Percentiles rank a stretch among this genome's conserved stretches.
phyloP scores from a whole-genome alignment of 2,329 filamentous ascomycete species.

The Trichoderma sp. region DNA sequence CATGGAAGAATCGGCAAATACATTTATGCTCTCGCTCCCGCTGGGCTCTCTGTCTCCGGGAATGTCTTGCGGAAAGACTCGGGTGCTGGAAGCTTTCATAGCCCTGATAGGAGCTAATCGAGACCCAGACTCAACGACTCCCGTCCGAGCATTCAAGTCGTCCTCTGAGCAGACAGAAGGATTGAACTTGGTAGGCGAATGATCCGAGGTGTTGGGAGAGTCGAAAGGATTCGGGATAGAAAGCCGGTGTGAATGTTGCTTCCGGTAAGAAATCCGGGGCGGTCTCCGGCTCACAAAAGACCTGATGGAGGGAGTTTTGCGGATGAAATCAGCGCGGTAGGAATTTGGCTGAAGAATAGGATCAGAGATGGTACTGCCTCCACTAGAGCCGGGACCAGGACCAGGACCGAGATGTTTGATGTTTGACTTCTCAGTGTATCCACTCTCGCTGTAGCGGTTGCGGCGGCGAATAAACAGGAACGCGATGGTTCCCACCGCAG shows the following conservation, averaged over 20 bases:
- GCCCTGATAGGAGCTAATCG: conserved; percentile 45
- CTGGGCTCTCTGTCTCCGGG: conserved; percentile 51
- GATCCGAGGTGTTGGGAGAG: conserved; percentile 39
- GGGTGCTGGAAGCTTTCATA: conserved; percentile 42
- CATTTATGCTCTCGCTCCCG: conserved; percentile 55
- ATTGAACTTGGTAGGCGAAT: conserved; percentile 31
- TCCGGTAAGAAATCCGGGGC: conserved; percentile 24
- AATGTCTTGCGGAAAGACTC: conserved; percentile 41
- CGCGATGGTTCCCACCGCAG: conserved; percentile 46
- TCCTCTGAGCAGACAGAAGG: conserved; percentile 36
- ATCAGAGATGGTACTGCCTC: conserved; percentile 57
- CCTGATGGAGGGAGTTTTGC: conserved; percentile 37
- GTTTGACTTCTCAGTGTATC: conserved; percentile 32
- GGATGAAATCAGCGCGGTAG: conserved; percentile 59
- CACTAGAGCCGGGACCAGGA: conserved; percentile 33
- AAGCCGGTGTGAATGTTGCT: conserved; percentile 30
- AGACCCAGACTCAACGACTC: conserved; percentile 34
- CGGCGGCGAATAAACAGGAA: conserved; percentile 47
- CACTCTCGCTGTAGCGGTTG: conserved; percentile 6
- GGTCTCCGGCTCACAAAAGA: conserved; percentile 27
- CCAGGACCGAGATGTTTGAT: conserved; percentile 31
- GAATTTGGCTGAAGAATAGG: conserved; percentile 53
- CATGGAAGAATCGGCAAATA: conserved; percentile 55
- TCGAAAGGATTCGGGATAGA: conserved; percentile 45
- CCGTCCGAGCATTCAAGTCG: conserved; percentile 36